Conservation (phyloP, 306 rosid genomes). For the Acmispon strigosus region DNA sequence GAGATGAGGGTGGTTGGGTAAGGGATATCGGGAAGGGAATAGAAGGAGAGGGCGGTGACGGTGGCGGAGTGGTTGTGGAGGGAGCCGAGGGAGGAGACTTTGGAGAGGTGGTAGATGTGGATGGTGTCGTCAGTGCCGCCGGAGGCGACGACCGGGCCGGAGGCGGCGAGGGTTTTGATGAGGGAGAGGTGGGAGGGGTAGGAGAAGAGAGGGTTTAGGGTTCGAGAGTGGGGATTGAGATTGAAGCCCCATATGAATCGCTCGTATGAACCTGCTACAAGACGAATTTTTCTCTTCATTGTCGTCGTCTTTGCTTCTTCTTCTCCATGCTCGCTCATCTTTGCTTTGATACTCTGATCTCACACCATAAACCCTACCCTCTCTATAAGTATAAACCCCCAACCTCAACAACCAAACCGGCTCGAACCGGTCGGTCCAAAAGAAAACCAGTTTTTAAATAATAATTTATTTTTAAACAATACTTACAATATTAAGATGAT, state of each 20-base stretch:
- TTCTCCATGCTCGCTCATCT: neutral
- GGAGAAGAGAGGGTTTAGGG: slow-evolving; percentile 65
- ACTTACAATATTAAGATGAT: no score
- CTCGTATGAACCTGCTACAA: slow-evolving; percentile 90
- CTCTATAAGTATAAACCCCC: no score
- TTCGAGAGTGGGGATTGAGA: slow-evolving; percentile 39
- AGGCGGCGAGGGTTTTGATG: slow-evolving; percentile 63
- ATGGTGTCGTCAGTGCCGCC: slow-evolving; percentile 86
- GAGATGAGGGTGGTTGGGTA: slow-evolving; percentile 91
- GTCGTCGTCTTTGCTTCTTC: no score
- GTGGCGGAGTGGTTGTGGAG: slow-evolving; percentile 70
- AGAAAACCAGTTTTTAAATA: no score
- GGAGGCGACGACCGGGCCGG: slow-evolving; percentile 73
- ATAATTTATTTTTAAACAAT: no score
- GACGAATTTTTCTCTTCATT: slow-evolving; percentile 35
- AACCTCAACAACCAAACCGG: no score
- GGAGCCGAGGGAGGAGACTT: slow-evolving; percentile 74
- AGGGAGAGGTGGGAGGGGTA: slow-evolving; percentile 81
- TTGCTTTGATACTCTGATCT: no score
- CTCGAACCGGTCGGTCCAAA: no score
- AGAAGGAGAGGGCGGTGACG: slow-evolving; percentile 74
- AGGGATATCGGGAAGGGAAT: slow-evolving; percentile 50
- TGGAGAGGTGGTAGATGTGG: slow-evolving; percentile 74
- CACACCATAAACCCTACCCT: no score
- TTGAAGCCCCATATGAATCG: slow-evolving; percentile 87